Evolutionary conservation across 441 rosid genomes (phyloP).

Genomic region (Rhodomyrtus psidioides): DNA sequence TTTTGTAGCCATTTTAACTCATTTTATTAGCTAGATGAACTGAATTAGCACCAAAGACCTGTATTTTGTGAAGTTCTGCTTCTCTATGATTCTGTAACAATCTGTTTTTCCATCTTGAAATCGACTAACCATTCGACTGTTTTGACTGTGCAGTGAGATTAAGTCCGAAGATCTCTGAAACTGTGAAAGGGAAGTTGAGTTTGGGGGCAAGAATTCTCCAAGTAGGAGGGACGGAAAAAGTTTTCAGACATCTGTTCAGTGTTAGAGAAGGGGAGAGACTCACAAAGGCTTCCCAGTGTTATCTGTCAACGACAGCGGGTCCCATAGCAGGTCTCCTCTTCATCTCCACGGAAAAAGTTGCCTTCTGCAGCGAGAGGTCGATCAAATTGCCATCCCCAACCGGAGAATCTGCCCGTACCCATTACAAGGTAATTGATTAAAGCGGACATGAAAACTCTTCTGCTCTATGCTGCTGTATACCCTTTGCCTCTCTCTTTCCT

Average conservation of each 20-base stretch:
- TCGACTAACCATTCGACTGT: not conserved
- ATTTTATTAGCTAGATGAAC: not conserved
- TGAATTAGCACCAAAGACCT: not conserved
- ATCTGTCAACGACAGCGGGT: conserved; percentile 9
- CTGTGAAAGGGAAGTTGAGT: conserved; percentile 11
- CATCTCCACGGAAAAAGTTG: conserved; percentile 8
- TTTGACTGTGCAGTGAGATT: conserved; percentile 1
- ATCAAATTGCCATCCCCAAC: conserved; percentile 3
- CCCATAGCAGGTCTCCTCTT: conserved; percentile 13
- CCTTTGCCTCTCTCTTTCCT: not conserved
- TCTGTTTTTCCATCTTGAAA: not conserved
- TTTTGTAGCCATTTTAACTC: not conserved
- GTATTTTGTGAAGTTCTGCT: not conserved
- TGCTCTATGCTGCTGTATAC: not conserved
- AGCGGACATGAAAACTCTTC: not conserved
- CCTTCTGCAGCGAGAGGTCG: conserved; percentile 17
- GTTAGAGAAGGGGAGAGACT: conserved; percentile 11
- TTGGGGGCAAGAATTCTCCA: conserved; percentile 11
- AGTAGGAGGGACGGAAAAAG: conserved; percentile 12
- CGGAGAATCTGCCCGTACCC: conserved; percentile 6
- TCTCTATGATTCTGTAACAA: not conserved
- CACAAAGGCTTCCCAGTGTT: conserved; percentile 14
- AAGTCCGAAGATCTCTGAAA: conserved; percentile 10
- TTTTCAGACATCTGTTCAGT: conserved; percentile 10
- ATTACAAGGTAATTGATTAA: conserved; percentile 4